phyloP scores from a whole-genome alignment of 495 filamentous ascomycete genomes.

The Hypoxylon trugodes region DNA sequence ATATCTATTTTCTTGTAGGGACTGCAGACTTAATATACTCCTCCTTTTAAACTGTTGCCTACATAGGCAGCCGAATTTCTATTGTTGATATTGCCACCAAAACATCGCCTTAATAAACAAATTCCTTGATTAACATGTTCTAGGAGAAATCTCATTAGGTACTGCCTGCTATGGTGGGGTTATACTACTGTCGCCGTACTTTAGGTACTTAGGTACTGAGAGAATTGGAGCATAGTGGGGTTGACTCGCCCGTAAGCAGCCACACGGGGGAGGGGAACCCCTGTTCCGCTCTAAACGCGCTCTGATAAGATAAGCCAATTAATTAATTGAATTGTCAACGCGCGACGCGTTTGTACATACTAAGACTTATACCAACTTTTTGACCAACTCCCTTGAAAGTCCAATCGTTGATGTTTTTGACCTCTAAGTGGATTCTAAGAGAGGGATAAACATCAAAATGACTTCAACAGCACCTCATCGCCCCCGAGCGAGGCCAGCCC shows the following conservation, averaged over 20 bases:
- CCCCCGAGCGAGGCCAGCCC: conserved; percentile 59
- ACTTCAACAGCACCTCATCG: conserved; percentile 57
- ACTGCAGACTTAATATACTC: not conserved
- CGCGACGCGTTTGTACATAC: conserved; percentile 31
- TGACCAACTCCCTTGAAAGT: not conserved
- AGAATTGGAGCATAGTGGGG: conserved; percentile 30
- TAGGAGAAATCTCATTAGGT: not conserved
- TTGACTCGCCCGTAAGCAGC: not conserved
- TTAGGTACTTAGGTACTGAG: too few species aligned
- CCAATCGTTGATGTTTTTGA: not conserved
- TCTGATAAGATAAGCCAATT: not conserved
- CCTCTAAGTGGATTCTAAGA: too few species aligned
- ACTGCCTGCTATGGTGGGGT: too few species aligned
- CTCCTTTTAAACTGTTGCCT: conserved; percentile 26
- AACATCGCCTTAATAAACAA: conserved; percentile 3
- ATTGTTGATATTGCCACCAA: conserved; percentile 8
- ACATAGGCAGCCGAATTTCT: conserved; percentile 29
- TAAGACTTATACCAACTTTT: conserved; percentile 13
- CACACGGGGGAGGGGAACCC: conserved; percentile 29
- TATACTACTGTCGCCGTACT: conserved; percentile 21
- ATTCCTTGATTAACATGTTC: not conserved
- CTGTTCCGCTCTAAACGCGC: conserved; percentile 18
- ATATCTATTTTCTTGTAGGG: not conserved
- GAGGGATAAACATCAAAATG: conserved; percentile 46
- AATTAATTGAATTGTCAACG: conserved; percentile 30